Evolutionary conservation across 768 basidiomycete species (phyloP), one percentile per base, ranked within the genome.

Genomic region (Tricholoma sp.): DNA sequence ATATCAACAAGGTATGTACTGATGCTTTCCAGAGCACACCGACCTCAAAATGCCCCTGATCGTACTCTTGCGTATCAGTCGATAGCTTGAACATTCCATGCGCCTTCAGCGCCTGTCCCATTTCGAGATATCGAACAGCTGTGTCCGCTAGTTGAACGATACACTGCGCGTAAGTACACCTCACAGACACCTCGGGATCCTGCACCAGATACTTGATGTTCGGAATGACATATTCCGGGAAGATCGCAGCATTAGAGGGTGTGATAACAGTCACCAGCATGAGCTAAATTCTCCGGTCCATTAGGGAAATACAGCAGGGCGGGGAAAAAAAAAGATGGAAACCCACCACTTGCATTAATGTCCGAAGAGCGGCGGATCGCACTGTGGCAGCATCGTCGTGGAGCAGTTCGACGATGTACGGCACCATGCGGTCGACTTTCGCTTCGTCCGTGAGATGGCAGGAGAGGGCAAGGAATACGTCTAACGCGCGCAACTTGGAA

Each of bases 151-250:
- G 78, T 18, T 85, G 81, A 1, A 88, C 87, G 35, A 98, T 83
- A 61, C 88, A 90, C 63, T 92, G 89, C 0, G 95, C 97, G 65
- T 89, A 86, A 29, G 76, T 85, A 80, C 71, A 89, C 75, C 71
- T 83, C 71, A 71, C 97, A n/a, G 86, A 87, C 0, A 93, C 80
- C 62, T 98, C 94, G 1, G 86, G 76, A 66, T 98, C 97, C 51
- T 84, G 81, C 0, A 89, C 82, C 6, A 99, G 79, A 59, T 92
- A 85, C 34, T 83, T 82, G 64, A 93, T 83, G 66, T 97, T 91
- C 1, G 94, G 95, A 27, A 98, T 84, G 62, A 98, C 89, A 69
- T 98, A 99, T 70, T 98, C 95, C 0, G 94, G 91, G 65, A 98
- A 89, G 22, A 98, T 90, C 7, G 91, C 75, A 6, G 76, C 77